Evolutionary conservation across 2,329 filamentous ascomycete genomes (phyloP), one percentile per base, ranked within the genome.

Genomic region (Berkeleyomyces basicola): DNA sequence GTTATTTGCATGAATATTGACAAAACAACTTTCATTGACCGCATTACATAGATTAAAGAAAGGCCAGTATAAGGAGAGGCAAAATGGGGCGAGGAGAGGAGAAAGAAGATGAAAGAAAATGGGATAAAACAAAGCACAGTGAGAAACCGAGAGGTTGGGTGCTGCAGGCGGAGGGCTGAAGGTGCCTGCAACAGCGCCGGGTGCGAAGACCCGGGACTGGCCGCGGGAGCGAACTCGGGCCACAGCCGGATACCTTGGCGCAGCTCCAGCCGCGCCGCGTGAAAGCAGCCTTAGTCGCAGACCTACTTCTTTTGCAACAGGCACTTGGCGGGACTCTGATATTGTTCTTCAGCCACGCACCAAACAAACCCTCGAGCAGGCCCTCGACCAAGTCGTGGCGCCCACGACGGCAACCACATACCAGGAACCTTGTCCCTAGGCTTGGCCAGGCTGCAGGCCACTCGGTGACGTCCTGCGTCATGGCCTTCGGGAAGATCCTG

Each of bases 401-500:
- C n/a, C n/a, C 87, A 89, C 74, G 86, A 90, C 60, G 88, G 88
- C 70, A n/a, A 88, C 86, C 66, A 92, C 88, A 72, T 87, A 90
- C 87, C 87, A 92, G 71, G n/a, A n/a, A 89, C 81, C 78, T 87
- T 88, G 72, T 91, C 87, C 75, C 87, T 90, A 68, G 92, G 78
- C 71, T 87, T 86, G 68, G 79, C 82, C 67, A 92, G n/a, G 81
- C 73, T 90, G 81, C 58, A 93, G 82, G 59, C n/a, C 83, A 82
- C 67, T 90, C 85, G 67, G 86, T 91, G 65, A 93, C 83, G 74
- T 91, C 87, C 71, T 87, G 81, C 6, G 81, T 87, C 84, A 92
- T 83, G 67, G 87, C 87, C 72, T n/a, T 89, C 88, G 64, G 82
- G 79, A 69, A 97, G 79, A 83, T 99, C 93, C 77, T 97, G n/a